phyloP scores from a whole-genome alignment of 163 green algal genomes.

The Scenedesmus sp. region DNA sequence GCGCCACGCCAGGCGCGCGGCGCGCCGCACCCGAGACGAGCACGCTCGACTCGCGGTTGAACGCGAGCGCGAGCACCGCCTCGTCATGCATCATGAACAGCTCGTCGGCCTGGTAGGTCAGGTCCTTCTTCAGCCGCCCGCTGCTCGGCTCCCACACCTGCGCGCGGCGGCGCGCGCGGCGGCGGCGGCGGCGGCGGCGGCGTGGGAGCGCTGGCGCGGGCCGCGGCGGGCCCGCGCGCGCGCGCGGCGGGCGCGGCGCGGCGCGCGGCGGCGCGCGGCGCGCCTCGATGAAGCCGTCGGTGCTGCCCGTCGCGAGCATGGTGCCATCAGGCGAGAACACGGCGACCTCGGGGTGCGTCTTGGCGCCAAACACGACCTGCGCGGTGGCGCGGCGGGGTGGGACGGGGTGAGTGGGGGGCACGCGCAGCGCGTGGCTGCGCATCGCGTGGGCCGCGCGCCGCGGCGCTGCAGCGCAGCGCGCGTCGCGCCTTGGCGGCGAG shows the following conservation, averaged over 20 bases:
- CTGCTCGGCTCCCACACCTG: constrained; percentile 94
- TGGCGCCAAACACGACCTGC: constrained; percentile 80
- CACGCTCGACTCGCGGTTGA: constrained; percentile 89
- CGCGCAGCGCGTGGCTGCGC: too few species aligned
- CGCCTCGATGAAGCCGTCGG: constrained; percentile 97
- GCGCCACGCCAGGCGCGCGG: neutral
- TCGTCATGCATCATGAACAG: constrained; percentile 98
- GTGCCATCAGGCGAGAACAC: constrained; percentile 91
- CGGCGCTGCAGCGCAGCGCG: too few species aligned
- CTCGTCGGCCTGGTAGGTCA: constrained; percentile 95
- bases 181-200: too few species aligned
- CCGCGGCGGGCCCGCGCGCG: too few species aligned
- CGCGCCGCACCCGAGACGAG: constrained; percentile 79
- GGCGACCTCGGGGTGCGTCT: constrained; percentile 89
- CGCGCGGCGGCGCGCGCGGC: neutral
- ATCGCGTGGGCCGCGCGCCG: too few species aligned
- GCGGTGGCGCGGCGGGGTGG: too few species aligned
- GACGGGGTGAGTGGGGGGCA: too few species aligned
- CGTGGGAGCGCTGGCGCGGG: too few species aligned
- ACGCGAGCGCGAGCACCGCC: constrained; percentile 86
- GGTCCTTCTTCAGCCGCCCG: constrained; percentile 91
- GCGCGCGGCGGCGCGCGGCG: too few species aligned
- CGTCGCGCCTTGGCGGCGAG: constrained; percentile 44
- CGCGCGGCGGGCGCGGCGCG: too few species aligned
- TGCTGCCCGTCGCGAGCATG: constrained; percentile 89